These are phyloP conservation scores for Puccinia horiana DNA, from an alignment of 1,284 basidiomycete species.

Conservation along the genomic window DNA sequence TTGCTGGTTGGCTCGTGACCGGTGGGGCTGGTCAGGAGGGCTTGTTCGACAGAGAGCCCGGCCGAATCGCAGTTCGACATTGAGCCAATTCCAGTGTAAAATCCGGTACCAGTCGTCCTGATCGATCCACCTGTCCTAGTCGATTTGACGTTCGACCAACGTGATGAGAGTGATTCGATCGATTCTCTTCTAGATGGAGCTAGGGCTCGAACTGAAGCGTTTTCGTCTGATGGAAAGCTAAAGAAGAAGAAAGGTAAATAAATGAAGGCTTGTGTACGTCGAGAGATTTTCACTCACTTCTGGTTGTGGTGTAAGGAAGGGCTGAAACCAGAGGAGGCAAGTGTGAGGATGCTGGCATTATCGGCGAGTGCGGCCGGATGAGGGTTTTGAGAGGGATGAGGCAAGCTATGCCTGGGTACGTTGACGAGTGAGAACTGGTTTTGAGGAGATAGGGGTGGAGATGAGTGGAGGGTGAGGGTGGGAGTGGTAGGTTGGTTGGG, in stretches of 20 bases:
- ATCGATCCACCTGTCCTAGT: slow-evolving; percentile 12
- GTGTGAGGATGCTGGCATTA: slow-evolving; percentile 48
- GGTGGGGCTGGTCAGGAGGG: background rate
- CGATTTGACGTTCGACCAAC: slow-evolving; percentile 42
- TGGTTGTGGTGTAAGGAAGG: slow-evolving; percentile 41
- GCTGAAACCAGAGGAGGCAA: slow-evolving; percentile 39
- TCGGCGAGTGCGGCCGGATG: slow-evolving; percentile 47
- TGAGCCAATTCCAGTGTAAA: slow-evolving; percentile 9
- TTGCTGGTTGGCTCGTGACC: background rate
- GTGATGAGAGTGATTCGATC: slow-evolving; percentile 41
- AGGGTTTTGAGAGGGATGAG: slow-evolving; percentile 48
- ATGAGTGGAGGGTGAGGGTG: slow-evolving; percentile 14
- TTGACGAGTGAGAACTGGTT: slow-evolving; percentile 24
- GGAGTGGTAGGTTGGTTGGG: slow-evolving; percentile 10
- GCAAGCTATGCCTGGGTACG: slow-evolving; percentile 41
- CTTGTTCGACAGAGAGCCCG: background rate
- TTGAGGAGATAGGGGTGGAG: slow-evolving; percentile 10
- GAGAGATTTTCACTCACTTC: slow-evolving; percentile 37
- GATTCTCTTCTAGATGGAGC: slow-evolving; percentile 48
- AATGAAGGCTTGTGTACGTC: background rate
- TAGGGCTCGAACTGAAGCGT: slow-evolving; percentile 42
- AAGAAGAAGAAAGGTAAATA: background rate
- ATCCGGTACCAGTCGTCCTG: slow-evolving; percentile 16
- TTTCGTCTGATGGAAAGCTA: slow-evolving; percentile 43
- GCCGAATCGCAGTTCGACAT: background rate